A percentile compares a stretch with the other conserved stretches of the same genome.
phyloP scores from a whole-genome alignment of 495 filamentous ascomycete genomes.

The Aspergillus affinis region DNA sequence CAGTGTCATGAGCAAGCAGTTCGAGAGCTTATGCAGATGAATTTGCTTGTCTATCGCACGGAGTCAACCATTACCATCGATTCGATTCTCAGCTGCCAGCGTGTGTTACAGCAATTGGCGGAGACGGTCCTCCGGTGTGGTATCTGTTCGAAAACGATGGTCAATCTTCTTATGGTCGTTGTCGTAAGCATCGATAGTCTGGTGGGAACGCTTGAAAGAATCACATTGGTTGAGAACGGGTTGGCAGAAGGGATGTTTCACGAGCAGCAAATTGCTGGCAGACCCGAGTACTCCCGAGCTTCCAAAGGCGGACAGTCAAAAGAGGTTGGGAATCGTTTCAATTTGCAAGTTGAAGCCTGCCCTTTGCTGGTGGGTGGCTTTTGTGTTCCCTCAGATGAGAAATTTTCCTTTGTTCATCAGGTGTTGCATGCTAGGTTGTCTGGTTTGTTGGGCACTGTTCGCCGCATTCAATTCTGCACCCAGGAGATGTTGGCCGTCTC shows the following conservation, averaged over 20 bases:
- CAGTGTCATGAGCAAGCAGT: conserved; percentile 24
- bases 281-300: conserved; percentile 4
- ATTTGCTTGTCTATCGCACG: conserved; percentile 18
- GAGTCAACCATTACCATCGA: conserved; percentile 28
- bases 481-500: conserved; percentile 25
- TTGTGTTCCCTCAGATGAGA: conserved; percentile 34
- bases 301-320: conserved; percentile 9
- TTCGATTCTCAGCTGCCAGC: conserved; percentile 30
- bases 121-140: conserved; percentile 34
- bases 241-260: conserved; percentile 17
- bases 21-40: conserved; percentile 23
- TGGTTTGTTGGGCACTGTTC: conserved; percentile 27
- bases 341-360: conserved; percentile 26
- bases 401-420: conserved; percentile 31
- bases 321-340: conserved; percentile 17
- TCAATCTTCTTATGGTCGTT: conserved; percentile 35
- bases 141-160: conserved; percentile 29
- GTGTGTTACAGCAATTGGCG: conserved; percentile 28
- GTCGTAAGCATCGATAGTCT: conserved; percentile 37
- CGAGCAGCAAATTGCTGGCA: conserved; percentile 13
- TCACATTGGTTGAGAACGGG: conserved; percentile 19
- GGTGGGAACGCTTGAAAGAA: conserved; percentile 29
- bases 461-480: conserved; percentile 29
- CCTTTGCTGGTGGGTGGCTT: conserved; percentile 33
- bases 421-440: conserved; percentile 31